Evolutionary conservation across 805 yeast species (phyloP).

Genomic region (Yarrowia deformans): DNA sequence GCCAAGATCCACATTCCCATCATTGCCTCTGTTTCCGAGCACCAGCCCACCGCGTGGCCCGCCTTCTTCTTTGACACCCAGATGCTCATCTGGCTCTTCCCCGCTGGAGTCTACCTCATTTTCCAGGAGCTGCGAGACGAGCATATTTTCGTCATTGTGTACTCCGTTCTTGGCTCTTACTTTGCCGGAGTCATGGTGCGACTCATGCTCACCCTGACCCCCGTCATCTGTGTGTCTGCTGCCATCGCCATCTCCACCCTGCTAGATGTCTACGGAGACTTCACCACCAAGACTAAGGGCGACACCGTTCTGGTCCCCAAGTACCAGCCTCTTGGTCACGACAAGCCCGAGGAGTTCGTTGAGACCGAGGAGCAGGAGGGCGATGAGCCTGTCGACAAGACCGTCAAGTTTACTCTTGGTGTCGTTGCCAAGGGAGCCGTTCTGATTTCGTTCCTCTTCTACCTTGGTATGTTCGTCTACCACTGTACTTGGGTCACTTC

Average conservation of each 20-base stretch:
- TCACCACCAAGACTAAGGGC: slow-evolving; percentile 47
- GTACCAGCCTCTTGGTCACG: slow-evolving; percentile 38
- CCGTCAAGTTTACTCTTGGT: slow-evolving; percentile 41
- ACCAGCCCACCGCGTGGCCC: slow-evolving; percentile 99
- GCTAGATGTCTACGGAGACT: slow-evolving; percentile 80
- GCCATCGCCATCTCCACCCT: slow-evolving; percentile 87
- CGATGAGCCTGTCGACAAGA: slow-evolving; percentile 20
- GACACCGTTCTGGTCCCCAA: slow-evolving; percentile 16
- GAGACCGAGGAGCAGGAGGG: slow-evolving; percentile 40
- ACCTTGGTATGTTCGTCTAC: slow-evolving; percentile 79
- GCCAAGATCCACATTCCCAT: slow-evolving; percentile 98
- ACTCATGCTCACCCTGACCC: slow-evolving; percentile 95
- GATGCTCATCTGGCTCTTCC: slow-evolving; percentile 96
- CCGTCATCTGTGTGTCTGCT: slow-evolving; percentile 91
- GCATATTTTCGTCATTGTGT: slow-evolving; percentile 90
- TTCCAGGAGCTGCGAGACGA: slow-evolving; percentile 90
- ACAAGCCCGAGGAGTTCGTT: slow-evolving; percentile 10
- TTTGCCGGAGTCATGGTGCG: slow-evolving; percentile 99
- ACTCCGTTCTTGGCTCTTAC: slow-evolving; percentile 91
- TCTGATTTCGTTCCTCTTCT: slow-evolving; percentile 69
- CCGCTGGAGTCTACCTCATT: slow-evolving; percentile 91
- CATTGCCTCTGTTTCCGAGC: slow-evolving; percentile 98
- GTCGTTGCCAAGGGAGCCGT: slow-evolving; percentile 68
- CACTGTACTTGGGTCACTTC: slow-evolving; percentile 99
- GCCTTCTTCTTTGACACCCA: slow-evolving; percentile 94